Percentiles rank a stretch among this genome's conserved stretches.
Conservation (phyloP, 805 yeast genomes). For the Scheffersomyces coipomensis region DNA sequence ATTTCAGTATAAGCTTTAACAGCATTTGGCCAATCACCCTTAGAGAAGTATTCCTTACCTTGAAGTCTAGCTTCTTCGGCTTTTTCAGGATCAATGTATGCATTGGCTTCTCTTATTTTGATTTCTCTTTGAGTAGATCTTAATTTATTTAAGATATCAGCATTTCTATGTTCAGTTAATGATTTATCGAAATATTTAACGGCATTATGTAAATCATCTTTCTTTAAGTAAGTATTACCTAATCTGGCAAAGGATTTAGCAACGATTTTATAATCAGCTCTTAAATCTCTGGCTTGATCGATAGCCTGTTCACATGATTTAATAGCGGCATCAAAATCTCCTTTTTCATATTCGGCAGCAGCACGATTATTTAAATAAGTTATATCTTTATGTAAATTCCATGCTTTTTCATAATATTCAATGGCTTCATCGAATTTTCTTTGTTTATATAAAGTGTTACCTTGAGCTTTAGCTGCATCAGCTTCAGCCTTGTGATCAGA, state of each 20-base stretch:
- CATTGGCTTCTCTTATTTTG: conserved; percentile 72
- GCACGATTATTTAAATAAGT: conserved; percentile 95
- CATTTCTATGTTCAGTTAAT: conserved; percentile 94
- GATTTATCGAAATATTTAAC: conserved; percentile 82
- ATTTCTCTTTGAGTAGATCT: conserved; percentile 84
- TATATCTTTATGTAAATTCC: conserved; percentile 76
- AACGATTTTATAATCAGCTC: conserved; percentile 88
- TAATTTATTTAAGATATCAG: conserved; percentile 84
- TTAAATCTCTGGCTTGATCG: conserved; percentile 83
- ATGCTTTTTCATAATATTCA: conserved; percentile 80
- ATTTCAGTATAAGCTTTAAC: conserved; percentile 94
- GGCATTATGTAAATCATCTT: conserved; percentile 70
- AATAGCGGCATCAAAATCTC: conserved; percentile 84
- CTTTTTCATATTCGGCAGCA: conserved; percentile 96
- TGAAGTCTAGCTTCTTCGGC: conserved; percentile 93
- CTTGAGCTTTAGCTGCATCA: conserved; percentile 74
- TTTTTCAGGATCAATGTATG: conserved; percentile 83
- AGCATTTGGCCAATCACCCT: conserved; percentile 95
- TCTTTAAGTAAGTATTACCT: conserved; percentile 78
- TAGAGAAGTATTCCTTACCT: conserved; percentile 86
- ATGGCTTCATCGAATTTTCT: conserved; percentile 93
- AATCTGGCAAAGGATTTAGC: conserved; percentile 93
- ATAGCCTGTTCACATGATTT: conserved; percentile 78
- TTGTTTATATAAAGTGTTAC: conserved; percentile 82
- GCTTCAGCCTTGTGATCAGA: conserved; percentile 49